A percentile compares a stretch with the other conserved stretches of the same genome.
These are phyloP conservation scores for Cucurbita argyrosperma DNA, from an alignment of 306 rosid species.

Conservation along the genomic window DNA sequence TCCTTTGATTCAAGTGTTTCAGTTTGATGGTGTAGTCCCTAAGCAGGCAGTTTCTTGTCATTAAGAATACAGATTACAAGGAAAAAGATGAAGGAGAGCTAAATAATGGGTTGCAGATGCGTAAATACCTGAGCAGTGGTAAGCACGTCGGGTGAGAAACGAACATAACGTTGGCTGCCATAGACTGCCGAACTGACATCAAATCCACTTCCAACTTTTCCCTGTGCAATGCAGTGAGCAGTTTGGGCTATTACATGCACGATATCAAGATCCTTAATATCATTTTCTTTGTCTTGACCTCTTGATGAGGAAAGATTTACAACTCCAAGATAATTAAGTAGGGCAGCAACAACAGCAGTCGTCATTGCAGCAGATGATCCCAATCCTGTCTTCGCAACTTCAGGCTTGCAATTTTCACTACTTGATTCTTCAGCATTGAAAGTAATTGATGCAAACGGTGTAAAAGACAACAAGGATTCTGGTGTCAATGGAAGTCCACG, in stretches of 20 bases:
- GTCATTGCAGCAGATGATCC: conserved; percentile 99
- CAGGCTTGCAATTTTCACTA: conserved; percentile 58
- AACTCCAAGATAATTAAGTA: conserved; percentile 79
- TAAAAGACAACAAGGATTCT: conserved; percentile 61
- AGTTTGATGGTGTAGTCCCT: not conserved
- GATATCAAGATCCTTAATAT: conserved; percentile 41
- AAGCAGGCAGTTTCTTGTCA: not conserved
- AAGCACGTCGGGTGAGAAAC: conserved; percentile 86
- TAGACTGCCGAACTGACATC: conserved; percentile 93
- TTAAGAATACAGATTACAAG: not conserved
- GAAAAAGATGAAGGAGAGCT: not conserved
- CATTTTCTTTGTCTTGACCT: conserved; percentile 24
- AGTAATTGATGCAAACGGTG: conserved; percentile 72
- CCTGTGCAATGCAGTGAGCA: conserved; percentile 90
- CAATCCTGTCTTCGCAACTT: conserved; percentile 94
- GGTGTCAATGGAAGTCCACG: conserved; percentile 74
- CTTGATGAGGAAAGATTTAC: conserved; percentile 36
- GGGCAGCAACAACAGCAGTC: conserved; percentile 77
- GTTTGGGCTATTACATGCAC: conserved; percentile 88
- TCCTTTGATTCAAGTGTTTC: not conserved
- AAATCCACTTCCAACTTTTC: conserved; percentile 97
- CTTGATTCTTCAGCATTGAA: conserved; percentile 52
- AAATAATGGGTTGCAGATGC: not conserved
- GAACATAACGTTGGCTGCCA: conserved; percentile 93
- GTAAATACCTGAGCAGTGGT: conserved; percentile 60